These are phyloP conservation scores for Narthecium ossifragum DNA, from an alignment of 106 monocot genomes.

Conservation along the genomic window DNA sequence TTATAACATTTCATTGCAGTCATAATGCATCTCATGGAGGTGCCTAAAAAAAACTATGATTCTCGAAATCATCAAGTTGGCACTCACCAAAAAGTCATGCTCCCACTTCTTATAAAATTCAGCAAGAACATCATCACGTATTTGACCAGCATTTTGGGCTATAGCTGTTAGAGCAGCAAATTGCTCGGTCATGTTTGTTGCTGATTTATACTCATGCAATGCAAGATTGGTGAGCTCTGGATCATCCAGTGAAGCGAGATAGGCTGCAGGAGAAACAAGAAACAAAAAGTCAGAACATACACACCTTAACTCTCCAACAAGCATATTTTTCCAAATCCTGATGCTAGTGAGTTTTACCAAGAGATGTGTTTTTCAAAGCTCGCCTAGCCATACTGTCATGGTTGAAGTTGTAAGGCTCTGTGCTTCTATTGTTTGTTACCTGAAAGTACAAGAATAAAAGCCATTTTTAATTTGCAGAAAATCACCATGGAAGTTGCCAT, in stretches of 20 bases:
- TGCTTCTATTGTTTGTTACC: constrained; percentile 66
- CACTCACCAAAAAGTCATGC: constrained; percentile 78
- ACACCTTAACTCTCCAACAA: too few relatives aligned
- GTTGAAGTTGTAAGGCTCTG: constrained; percentile 70
- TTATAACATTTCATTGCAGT: not conserved
- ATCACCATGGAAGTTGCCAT: too few relatives aligned
- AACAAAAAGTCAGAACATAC: not conserved
- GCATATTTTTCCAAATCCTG: not conserved
- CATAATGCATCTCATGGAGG: too few relatives aligned
- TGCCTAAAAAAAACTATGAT: too few relatives aligned
- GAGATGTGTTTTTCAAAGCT: constrained; percentile 73
- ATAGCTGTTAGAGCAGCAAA: constrained; percentile 87
- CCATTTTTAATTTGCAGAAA: too few relatives aligned
- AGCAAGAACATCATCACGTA: constrained; percentile 67
- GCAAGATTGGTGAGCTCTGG: constrained; percentile 64
- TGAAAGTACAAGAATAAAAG: too few relatives aligned
- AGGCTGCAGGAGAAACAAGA: constrained; percentile 35
- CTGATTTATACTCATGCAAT: constrained; percentile 67
- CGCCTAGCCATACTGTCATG: constrained; percentile 77
- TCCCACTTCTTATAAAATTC: constrained; percentile 96
- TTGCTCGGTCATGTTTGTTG: constrained; percentile 98
- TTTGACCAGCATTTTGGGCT: constrained; percentile 79
- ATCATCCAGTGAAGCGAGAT: constrained; percentile 73
- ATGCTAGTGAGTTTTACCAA: constrained; percentile 38
- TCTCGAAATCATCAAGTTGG: not conserved